Evolutionary conservation across 169 alveolate genomes (phyloP).

Genomic region (Cytauxzoon felis): DNA sequence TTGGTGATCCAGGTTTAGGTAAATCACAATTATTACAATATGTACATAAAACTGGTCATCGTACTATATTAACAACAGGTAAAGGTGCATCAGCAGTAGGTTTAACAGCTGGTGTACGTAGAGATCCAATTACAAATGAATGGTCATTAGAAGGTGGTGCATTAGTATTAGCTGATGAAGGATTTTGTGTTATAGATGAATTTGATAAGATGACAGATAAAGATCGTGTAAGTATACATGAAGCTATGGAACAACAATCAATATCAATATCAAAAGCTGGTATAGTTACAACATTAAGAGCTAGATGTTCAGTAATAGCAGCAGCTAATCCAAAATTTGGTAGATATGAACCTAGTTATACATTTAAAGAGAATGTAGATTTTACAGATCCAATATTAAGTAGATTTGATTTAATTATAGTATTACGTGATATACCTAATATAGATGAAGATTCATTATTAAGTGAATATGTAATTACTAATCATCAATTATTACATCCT

Average conservation of each 20-base stretch:
- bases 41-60: constrained; percentile 93
- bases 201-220: constrained; percentile 99
- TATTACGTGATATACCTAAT: constrained; percentile 95
- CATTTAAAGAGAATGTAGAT: constrained; percentile 98
- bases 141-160: constrained; percentile 99
- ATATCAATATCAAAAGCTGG: constrained; percentile 99
- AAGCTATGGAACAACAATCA: constrained; percentile 99
- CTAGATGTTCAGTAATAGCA: constrained; percentile 99
- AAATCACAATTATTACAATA: constrained; percentile 97
- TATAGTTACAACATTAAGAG: constrained; percentile 94
- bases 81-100: constrained; percentile 99
- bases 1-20: constrained; percentile 98
- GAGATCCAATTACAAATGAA: constrained; percentile 95
- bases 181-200: constrained; percentile 99
- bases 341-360: constrained; percentile 92
- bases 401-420: constrained; percentile 97
- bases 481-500: constrained; percentile 95
- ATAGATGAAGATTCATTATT: constrained; percentile 89
- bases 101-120: constrained; percentile 95
- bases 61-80: constrained; percentile 97
- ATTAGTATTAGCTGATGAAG: constrained; percentile 97
- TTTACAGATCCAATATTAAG: constrained; percentile 98
- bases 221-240: constrained; percentile 99
- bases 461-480: constrained; percentile 95
- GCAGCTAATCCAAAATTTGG: constrained; percentile 99